These are phyloP conservation scores for Grosmannia penicillata DNA, from an alignment of 2,329 filamentous ascomycete species.

Conservation along the genomic window DNA sequence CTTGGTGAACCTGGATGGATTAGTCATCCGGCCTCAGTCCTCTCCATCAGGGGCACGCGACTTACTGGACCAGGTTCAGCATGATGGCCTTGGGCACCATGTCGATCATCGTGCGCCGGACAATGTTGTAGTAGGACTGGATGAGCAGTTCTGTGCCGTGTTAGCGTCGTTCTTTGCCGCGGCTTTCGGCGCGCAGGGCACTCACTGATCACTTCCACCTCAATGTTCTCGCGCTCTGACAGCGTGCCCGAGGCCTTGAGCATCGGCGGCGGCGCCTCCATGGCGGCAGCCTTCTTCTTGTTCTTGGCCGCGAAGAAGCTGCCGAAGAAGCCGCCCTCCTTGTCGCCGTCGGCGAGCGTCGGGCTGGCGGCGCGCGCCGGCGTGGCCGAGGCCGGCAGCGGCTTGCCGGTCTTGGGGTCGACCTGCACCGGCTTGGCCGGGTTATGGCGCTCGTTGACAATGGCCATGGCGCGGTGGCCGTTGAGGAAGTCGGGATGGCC, in stretches of 20 bases:
- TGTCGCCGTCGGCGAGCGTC: conserved; percentile 38
- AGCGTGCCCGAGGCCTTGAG: conserved; percentile 90
- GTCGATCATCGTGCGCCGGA: conserved; percentile 96
- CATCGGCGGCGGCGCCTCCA: conserved; percentile 86
- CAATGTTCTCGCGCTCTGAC: conserved; percentile 84
- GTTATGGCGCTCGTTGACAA: conserved; percentile 86
- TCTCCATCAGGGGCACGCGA: too few species aligned
- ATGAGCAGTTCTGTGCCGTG: conserved; percentile 65
- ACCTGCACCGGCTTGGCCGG: conserved; percentile 78
- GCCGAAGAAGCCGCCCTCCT: conserved; percentile 80
- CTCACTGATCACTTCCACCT: conserved; percentile 94
- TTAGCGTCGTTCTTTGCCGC: not conserved
- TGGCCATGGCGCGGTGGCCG: conserved; percentile 92
- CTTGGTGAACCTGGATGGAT: conserved; percentile 59
- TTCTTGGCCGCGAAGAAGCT: conserved; percentile 99
- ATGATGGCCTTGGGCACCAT: conserved; percentile 99
- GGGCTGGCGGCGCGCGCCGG: conserved; percentile 66
- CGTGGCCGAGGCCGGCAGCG: conserved; percentile 48
- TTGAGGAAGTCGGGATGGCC: conserved; percentile 97
- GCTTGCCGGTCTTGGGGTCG: conserved; percentile 97
- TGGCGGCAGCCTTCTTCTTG: conserved; percentile 99
- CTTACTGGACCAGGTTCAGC: conserved; percentile 89
- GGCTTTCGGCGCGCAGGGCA: not conserved
- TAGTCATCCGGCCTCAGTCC: too few species aligned
- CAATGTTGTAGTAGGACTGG: conserved; percentile 94